A percentile compares a stretch with the other conserved stretches of the same genome.
Evolutionary conservation across 2,329 filamentous ascomycete species (phyloP).

Genomic region (Aspergillus vadensis): DNA sequence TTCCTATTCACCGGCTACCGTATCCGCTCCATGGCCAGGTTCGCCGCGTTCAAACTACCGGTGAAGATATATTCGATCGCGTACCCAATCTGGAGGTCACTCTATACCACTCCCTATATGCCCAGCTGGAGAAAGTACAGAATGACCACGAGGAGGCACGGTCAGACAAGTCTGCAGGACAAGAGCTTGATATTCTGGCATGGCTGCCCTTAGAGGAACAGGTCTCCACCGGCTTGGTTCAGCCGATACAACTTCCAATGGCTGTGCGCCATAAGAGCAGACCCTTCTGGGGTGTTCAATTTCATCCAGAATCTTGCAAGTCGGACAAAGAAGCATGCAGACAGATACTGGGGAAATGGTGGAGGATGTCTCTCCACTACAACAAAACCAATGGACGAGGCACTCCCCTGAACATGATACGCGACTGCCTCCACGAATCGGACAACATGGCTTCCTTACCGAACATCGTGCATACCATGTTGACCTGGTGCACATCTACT

Average conservation of each 20-base stretch:
- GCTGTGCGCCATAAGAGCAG: constrained; percentile 66
- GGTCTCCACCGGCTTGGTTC: constrained; percentile 30
- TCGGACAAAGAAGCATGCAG: constrained; percentile 61
- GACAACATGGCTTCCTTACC: constrained; percentile 25
- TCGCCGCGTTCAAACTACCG: constrained; percentile 62
- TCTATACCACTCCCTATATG: constrained; percentile 70
- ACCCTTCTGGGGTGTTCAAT: constrained; percentile 86
- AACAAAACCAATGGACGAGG: constrained; percentile 46
- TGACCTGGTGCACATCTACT: constrained; percentile 36
- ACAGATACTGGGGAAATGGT: constrained; percentile 73
- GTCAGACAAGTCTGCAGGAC: neutral
- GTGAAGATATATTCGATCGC: constrained; percentile 65
- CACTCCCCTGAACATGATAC: constrained; percentile 22
- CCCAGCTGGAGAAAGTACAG: constrained; percentile 36
- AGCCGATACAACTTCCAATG: constrained; percentile 68
- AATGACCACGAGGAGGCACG: constrained; percentile 22
- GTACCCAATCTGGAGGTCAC: constrained; percentile 67
- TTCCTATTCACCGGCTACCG: constrained; percentile 64
- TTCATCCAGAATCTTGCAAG: constrained; percentile 89
- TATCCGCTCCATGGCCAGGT: constrained; percentile 83
- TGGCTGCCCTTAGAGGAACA: constrained; percentile 57
- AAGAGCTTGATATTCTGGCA: constrained; percentile 58
- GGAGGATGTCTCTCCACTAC: constrained; percentile 64
- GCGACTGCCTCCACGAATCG: constrained; percentile 22
- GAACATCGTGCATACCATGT: constrained; percentile 52